Conservation (phyloP, 192 early-diverging fungal genomes). For the Backusella westeae region DNA sequence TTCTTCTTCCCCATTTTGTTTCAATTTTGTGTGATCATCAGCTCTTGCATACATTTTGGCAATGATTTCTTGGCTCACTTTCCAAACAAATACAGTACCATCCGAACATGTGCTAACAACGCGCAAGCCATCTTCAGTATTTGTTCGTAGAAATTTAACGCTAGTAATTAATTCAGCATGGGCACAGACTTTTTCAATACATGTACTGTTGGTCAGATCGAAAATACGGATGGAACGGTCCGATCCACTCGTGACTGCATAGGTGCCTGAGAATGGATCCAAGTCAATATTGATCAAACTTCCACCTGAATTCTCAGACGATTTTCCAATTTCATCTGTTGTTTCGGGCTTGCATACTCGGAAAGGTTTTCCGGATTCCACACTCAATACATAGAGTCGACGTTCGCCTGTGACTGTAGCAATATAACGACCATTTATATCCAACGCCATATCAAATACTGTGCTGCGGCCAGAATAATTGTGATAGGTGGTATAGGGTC, state of each 20-base stretch:
- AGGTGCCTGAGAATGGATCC: conserved; percentile 66
- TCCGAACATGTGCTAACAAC: conserved; percentile 71
- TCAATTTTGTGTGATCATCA: conserved; percentile 12
- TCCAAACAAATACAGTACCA: conserved; percentile 79
- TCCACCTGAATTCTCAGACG: conserved; percentile 42
- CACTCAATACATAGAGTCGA: conserved; percentile 56
- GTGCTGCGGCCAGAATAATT: conserved; percentile 68
- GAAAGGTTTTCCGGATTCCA: conserved; percentile 67
- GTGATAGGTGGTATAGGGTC: conserved; percentile 56
- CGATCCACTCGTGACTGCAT: conserved; percentile 59
- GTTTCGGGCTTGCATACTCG: conserved; percentile 57
- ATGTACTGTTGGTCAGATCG: conserved; percentile 61
- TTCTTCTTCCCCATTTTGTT: background rate
- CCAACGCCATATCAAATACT: conserved; percentile 71
- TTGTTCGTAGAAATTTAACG: conserved; percentile 52
- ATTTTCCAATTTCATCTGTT: conserved; percentile 34
- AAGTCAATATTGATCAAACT: conserved; percentile 63
- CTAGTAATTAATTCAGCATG: conserved; percentile 76
- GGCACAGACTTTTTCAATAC: conserved; percentile 55
- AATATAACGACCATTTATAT: conserved; percentile 52
- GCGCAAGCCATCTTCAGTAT: conserved; percentile 21
- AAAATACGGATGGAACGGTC: conserved; percentile 73
- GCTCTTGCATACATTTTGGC: conserved; percentile 23
- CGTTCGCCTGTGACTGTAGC: conserved; percentile 70
- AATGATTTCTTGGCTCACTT: conserved; percentile 47